These are phyloP conservation scores for Xerocomellus amylosporus DNA, from an alignment of 768 basidiomycete genomes.

Conservation along the genomic window DNA sequence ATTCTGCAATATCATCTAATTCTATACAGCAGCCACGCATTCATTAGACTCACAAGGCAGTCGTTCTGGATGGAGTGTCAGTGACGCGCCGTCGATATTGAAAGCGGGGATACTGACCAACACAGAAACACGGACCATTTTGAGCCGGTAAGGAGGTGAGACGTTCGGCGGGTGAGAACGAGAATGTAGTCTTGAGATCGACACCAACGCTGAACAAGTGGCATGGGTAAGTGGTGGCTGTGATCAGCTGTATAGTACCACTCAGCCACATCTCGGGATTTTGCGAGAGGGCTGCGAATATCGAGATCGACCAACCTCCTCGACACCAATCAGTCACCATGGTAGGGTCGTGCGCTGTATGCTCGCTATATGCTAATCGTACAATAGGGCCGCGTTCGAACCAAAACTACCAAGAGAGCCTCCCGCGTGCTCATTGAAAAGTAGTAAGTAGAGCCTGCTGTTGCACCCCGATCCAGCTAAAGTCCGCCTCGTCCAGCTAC, in stretches of 20 bases:
- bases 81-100: not conserved
- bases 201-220: not conserved
- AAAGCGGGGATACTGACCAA: slow-evolving; percentile 42
- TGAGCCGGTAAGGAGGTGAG: slow-evolving; percentile 17
- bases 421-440: slow-evolving; percentile 99
- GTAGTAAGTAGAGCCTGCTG: slow-evolving; percentile 60
- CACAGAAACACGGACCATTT: slow-evolving; percentile 89
- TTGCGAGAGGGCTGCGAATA: slow-evolving; percentile 1
- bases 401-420: slow-evolving; percentile 99
- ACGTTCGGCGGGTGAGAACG: not conserved
- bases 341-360: slow-evolving; percentile 35
- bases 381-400: slow-evolving; percentile 93
- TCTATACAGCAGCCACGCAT: not conserved
- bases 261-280: slow-evolving; percentile 26
- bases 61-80: slow-evolving; percentile 43
- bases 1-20: slow-evolving; percentile 51
- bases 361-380: slow-evolving; percentile 13
- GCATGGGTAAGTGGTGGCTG: slow-evolving; percentile 20
- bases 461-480: not conserved
- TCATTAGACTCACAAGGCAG: slow-evolving; percentile 44
- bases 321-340: slow-evolving; percentile 41
- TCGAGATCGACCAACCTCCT: slow-evolving; percentile 18
- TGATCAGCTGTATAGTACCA: slow-evolving; percentile 26
- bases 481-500: slow-evolving; percentile 69
- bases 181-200: slow-evolving; percentile 2